A percentile compares a stretch with the other conserved stretches of the same genome.
These are phyloP conservation scores for Yarrowia sp. DNA, from an alignment of 805 yeast species.

Conservation along the genomic window DNA sequence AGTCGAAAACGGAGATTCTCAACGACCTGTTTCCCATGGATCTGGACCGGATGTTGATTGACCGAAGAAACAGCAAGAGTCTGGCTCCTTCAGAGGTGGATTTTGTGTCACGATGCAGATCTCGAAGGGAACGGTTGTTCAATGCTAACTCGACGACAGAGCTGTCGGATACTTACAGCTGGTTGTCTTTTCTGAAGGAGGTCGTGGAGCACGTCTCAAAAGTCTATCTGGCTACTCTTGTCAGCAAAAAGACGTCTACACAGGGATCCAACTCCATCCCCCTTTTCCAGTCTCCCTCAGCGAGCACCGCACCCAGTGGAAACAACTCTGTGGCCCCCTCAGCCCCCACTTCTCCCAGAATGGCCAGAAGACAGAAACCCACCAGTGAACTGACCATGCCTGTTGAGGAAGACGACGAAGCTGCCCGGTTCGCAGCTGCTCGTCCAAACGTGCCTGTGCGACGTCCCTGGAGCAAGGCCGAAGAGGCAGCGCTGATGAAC, in stretches of 20 bases:
- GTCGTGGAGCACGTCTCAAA: conserved; percentile 75
- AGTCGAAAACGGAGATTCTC: conserved; percentile 69
- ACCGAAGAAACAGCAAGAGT: conserved; percentile 46
- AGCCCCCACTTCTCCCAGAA: conserved; percentile 9
- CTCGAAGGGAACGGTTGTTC: conserved; percentile 69
- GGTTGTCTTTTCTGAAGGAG: conserved; percentile 83
- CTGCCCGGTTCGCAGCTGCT: conserved; percentile 43
- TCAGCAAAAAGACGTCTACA: conserved; percentile 4
- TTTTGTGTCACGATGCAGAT: conserved; percentile 74
- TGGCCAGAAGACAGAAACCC: conserved; percentile 6
- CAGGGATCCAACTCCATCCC: neutral
- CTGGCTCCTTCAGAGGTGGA: conserved; percentile 81
- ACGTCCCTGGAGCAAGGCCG: conserved; percentile 86
- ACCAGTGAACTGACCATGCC: conserved; percentile 13
- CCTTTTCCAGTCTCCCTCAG: conserved; percentile 1
- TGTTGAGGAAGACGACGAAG: conserved; percentile 23
- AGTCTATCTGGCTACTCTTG: conserved; percentile 25
- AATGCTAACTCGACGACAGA: conserved; percentile 56
- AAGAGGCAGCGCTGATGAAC: conserved; percentile 80
- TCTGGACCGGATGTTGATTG: conserved; percentile 56
- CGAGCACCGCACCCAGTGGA: conserved; percentile 9
- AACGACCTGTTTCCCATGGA: conserved; percentile 77
- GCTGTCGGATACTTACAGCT: conserved; percentile 76
- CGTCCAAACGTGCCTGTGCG: conserved; percentile 49
- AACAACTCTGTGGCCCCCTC: conserved; percentile 10